Percentiles rank a stretch among this genome's conserved stretches.
Conservation (phyloP, 495 filamentous ascomycete species). For the Talaromyces borbonicus region DNA sequence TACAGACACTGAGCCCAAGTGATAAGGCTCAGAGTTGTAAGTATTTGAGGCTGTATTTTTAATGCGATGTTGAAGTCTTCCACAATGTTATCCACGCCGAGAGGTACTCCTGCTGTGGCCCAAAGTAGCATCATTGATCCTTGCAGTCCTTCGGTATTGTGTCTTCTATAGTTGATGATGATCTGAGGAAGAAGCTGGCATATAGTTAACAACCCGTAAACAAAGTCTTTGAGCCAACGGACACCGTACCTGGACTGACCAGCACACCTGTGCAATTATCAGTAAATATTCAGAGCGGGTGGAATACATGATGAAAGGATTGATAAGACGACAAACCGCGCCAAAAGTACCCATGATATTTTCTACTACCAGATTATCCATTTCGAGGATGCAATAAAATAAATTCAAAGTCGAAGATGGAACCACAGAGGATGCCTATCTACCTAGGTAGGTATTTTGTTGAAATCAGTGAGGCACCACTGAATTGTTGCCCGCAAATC, state of each 20-base stretch:
- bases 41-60: constrained; percentile 50
- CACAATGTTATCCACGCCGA: constrained; percentile 58
- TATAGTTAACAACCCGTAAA: constrained; percentile 2
- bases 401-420: too few species aligned
- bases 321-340: constrained; percentile 30
- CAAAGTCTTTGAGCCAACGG: neutral
- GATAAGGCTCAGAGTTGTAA: constrained; percentile 48
- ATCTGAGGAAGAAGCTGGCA: constrained; percentile 54
- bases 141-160: constrained; percentile 49
- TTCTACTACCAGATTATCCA: constrained; percentile 44
- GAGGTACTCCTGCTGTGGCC: constrained; percentile 53
- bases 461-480: too few species aligned
- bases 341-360: constrained; percentile 49
- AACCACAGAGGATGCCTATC: too few species aligned
- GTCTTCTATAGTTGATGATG: constrained; percentile 50
- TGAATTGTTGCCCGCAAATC: too few species aligned
- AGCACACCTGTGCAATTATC: constrained; percentile 29
- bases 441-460: too few species aligned
- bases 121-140: constrained; percentile 58
- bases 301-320: neutral
- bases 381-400: constrained; percentile 14
- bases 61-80: constrained; percentile 51
- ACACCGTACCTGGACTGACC: constrained; percentile 40
- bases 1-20: constrained; percentile 59
- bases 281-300: constrained; percentile 1